These are phyloP conservation scores for Myxozyma melibiosi DNA, from an alignment of 805 yeast species.

Conservation along the genomic window DNA sequence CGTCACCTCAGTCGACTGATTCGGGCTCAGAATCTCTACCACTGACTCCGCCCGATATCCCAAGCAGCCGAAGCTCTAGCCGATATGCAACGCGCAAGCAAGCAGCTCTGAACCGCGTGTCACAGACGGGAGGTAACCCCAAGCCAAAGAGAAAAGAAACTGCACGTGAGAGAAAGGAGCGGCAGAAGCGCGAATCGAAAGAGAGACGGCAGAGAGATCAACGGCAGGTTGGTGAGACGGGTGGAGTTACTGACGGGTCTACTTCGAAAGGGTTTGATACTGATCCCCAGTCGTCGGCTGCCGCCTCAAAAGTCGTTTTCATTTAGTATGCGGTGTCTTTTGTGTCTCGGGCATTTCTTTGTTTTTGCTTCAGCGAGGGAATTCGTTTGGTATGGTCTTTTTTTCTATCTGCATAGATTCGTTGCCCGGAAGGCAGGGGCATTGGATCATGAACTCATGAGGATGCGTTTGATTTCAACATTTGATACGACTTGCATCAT, in stretches of 20 bases:
- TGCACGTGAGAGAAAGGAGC: constrained; percentile 32
- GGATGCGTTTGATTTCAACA: too few species aligned
- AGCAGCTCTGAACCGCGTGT: background rate
- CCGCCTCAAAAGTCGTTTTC: constrained; percentile 21
- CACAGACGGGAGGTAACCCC: background rate
- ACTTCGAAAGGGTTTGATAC: too few species aligned
- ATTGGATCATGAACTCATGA: too few species aligned
- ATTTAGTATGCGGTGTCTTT: too few species aligned
- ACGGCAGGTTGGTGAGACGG: too few species aligned
- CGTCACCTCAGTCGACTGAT: constrained; percentile 4
- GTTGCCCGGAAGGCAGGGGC: too few species aligned
- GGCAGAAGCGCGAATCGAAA: constrained; percentile 31
- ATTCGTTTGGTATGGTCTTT: too few species aligned
- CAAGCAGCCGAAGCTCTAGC: background rate
- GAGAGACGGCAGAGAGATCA: constrained; percentile 16
- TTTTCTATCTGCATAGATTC: background rate
- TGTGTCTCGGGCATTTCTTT: background rate
- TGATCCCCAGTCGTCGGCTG: background rate
- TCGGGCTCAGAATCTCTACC: background rate
- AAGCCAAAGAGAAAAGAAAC: constrained; percentile 24
- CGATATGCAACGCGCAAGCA: constrained; percentile 6
- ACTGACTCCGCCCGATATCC: background rate
- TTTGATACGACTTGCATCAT: too few species aligned
- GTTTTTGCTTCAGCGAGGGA: too few species aligned
- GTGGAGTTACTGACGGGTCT: too few species aligned